Base-by-base conservation (phyloP, 352 stramenopile species). In the Blastocystis sp. region DNA sequence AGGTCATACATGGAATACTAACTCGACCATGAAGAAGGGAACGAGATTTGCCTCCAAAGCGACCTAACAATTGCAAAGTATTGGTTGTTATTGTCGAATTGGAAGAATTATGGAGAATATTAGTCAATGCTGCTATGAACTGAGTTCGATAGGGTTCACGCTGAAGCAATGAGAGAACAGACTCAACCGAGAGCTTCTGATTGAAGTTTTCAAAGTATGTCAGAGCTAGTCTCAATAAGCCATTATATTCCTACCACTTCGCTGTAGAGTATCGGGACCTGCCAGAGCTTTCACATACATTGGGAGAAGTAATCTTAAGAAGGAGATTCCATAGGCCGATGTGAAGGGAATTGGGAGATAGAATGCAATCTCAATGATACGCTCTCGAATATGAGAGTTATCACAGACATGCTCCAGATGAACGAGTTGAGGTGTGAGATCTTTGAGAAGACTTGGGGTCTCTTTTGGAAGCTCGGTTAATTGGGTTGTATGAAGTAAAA, bases 351-450 rank as follows among this genome's bases (percentile, higher is more conserved):
- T 62, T 27, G 73, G 73, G 0, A 84, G 56, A 44, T 66, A 57
- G 30, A 84, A 64, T 4, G 59, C 73, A 27, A 84, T 84, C 27
- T 84, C 73, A 15, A 66, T 53, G 35, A 84, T 84, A 42, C 73
- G 54, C 42, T 84, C 73, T 0, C 73, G 51, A 11, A 84, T 22
- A 30, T 84, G 73, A 24, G 42, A 66, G 30, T 84, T 60, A 37
- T 30, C 51, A 44, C 73, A 84, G 27, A 68, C 53, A 42, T 64
- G 73, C 53, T 64, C 73, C 9, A 84, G 30, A 35, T 84, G 73
- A 44, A 84, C 15, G 30, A 84, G 30, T 37, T 84, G 73, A 19
- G 73, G 42, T 56, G 59, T 66, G 9, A 84, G 73, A 17, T 84
- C 73, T 3, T 37, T 66, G 7, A 66, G 30, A 1, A 84, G 22